These are phyloP conservation scores for Chaetomiaceae sp. DNA, from an alignment of 2,329 filamentous ascomycete species.

Conservation along the genomic window DNA sequence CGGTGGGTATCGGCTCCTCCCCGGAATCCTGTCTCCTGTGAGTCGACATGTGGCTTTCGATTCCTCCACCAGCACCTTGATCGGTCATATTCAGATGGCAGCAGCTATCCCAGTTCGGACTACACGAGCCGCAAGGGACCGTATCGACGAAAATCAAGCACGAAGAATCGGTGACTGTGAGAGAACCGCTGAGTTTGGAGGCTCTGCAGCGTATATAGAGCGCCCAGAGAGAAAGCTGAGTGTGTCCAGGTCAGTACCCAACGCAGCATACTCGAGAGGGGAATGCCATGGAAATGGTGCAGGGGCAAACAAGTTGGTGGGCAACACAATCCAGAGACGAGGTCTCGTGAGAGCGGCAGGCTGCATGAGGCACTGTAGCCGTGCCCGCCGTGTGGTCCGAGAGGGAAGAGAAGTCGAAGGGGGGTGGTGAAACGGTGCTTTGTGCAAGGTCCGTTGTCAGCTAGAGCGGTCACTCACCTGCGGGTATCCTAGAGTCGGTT, in stretches of 20 bases:
- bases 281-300: conserved; percentile 8
- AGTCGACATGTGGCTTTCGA: conserved; percentile 38
- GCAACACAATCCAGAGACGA: conserved; percentile 23
- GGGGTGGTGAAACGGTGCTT: not conserved
- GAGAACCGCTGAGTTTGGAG: not conserved
- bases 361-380: conserved; percentile 26
- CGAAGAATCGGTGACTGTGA: not conserved
- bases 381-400: conserved; percentile 17
- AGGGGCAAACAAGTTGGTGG: conserved; percentile 22
- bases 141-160: too few species aligned
- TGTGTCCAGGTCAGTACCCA: conserved; percentile 10
- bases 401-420: conserved; percentile 4
- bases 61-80: conserved; percentile 43
- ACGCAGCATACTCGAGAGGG: conserved; percentile 15
- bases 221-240: conserved; percentile 5
- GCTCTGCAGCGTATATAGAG: conserved; percentile 8
- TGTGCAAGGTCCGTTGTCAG: conserved; percentile 5
- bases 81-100: conserved; percentile 38
- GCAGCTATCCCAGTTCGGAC: too few species aligned
- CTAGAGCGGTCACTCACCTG: conserved; percentile 17
- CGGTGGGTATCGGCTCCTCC: conserved; percentile 40
- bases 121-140: too few species aligned
- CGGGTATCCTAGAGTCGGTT: conserved; percentile 14
- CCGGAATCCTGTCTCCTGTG: conserved; percentile 41
- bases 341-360: conserved; percentile 27